phyloP scores from a whole-genome alignment of 306 rosid genomes.

The Astragalus membranaceus region DNA sequence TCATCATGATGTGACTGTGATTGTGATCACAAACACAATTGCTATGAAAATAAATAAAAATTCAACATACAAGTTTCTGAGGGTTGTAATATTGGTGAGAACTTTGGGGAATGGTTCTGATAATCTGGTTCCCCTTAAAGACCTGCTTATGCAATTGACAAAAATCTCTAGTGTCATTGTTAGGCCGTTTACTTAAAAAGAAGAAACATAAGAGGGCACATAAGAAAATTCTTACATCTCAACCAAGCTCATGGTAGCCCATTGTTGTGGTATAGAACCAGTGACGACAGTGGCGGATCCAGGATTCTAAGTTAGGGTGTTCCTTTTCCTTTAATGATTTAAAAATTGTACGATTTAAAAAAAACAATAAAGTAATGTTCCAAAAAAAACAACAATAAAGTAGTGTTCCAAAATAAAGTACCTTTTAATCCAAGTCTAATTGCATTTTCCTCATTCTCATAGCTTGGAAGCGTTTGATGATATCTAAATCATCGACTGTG shows the following conservation, averaged over 20 bases:
- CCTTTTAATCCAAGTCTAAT: too few relatives aligned
- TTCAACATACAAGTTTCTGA: slow-evolving; percentile 67
- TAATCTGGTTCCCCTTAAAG: slow-evolving; percentile 77
- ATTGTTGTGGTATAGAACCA: slow-evolving; percentile 67
- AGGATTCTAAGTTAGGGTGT: too few relatives aligned
- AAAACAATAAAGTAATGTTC: too few relatives aligned
- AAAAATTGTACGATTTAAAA: too few relatives aligned
- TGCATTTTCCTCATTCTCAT: too few relatives aligned
- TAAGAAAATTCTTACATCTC: slow-evolving; percentile 51
- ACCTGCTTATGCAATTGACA: slow-evolving; percentile 48
- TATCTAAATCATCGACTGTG: too few relatives aligned
- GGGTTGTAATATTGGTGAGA: slow-evolving; percentile 70
- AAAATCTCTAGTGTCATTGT: slow-evolving; percentile 8
- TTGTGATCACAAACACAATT: not conserved
- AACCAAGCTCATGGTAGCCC: slow-evolving; percentile 63
- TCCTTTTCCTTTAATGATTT: too few relatives aligned
- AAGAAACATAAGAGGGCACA: not conserved
- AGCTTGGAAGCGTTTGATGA: too few relatives aligned
- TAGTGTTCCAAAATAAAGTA: too few relatives aligned
- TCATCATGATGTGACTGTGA: too few relatives aligned
- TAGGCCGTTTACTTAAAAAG: not conserved
- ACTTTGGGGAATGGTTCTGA: slow-evolving; percentile 90
- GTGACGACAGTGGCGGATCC: too few relatives aligned
- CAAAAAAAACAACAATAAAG: too few relatives aligned
- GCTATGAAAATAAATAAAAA: slow-evolving; percentile 10